Conservation (phyloP, 2,329 filamentous ascomycete genomes). For the Fusarium sp. region DNA sequence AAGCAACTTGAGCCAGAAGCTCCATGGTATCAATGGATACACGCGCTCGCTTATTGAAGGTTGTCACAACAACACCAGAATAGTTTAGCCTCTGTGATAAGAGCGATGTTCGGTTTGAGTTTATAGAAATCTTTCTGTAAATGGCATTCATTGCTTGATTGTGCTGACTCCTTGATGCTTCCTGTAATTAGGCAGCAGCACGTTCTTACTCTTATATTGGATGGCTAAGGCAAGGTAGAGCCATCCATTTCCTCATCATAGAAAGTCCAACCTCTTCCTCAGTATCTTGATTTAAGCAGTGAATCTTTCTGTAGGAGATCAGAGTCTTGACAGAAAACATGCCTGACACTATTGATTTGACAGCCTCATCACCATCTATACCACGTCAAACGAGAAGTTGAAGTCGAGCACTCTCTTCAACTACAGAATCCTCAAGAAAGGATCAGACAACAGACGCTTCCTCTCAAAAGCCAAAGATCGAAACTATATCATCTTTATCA, state of each 20-base stretch:
- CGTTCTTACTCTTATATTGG: not conserved
- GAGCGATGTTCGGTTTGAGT: not conserved
- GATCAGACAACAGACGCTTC: not conserved
- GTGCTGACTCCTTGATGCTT: slow-evolving; percentile 3
- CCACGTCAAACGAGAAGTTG: slow-evolving; percentile 26
- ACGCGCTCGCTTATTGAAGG: not conserved
- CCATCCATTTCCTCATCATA: not conserved
- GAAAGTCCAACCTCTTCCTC: not conserved
- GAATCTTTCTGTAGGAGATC: not conserved
- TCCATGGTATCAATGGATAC: not conserved
- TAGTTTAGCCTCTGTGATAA: not conserved
- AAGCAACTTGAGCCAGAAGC: slow-evolving; percentile 10
- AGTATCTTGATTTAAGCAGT: no score
- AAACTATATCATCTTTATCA: not conserved
- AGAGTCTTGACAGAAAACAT: not conserved
- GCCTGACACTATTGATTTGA: not conserved
- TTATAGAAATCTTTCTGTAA: not conserved
- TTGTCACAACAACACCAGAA: not conserved
- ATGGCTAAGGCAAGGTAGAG: not conserved
- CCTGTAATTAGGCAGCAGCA: slow-evolving; percentile 18
- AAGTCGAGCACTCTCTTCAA: not conserved
- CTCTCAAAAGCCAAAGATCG: slow-evolving; percentile 4
- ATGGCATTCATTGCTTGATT: not conserved
- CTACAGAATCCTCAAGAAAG: not conserved
- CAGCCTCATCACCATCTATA: not conserved